These are phyloP conservation scores for Chrysanthemum makinoi DNA, from an alignment of 129 eudicot species.

Conservation along the genomic window DNA sequence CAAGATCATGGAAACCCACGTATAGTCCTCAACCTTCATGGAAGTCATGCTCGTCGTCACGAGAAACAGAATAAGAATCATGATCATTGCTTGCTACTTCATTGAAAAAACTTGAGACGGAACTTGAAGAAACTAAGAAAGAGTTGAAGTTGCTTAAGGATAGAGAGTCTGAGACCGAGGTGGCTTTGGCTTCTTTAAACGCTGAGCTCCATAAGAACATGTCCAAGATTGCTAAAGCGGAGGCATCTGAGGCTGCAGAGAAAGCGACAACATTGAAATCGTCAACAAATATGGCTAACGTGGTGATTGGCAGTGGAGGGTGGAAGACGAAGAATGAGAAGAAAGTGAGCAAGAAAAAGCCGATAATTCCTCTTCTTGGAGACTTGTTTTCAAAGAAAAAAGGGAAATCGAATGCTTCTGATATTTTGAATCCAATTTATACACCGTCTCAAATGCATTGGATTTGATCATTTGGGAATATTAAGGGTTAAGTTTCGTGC, in stretches of 20 bases:
- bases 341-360: constrained; percentile 60
- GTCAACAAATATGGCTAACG: constrained; percentile 31
- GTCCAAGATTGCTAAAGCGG: constrained; percentile 63
- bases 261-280: constrained; percentile 22
- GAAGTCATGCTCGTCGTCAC: constrained; percentile 26
- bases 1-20: constrained; percentile 33
- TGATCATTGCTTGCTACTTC: constrained; percentile 28
- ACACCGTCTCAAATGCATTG: constrained; percentile 46
- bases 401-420: constrained; percentile 30
- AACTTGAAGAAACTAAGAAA: constrained; percentile 64
- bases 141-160: constrained; percentile 69
- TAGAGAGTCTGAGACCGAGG: constrained; percentile 67
- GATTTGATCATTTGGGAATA: constrained; percentile 27
- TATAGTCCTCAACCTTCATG: constrained; percentile 33
- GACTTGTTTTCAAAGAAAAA: constrained; percentile 68
- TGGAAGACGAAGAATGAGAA: constrained; percentile 28
- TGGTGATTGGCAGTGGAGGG: constrained; percentile 30
- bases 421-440: constrained; percentile 34
- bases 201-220: constrained; percentile 86
- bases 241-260: constrained; percentile 38
- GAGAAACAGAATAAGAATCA: constrained; percentile 22
- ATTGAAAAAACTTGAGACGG: constrained; percentile 56
- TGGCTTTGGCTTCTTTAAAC: constrained; percentile 69
- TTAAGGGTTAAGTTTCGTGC: background rate
- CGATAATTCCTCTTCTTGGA: constrained; percentile 70